Evolutionary conservation across 495 filamentous ascomycete genomes (phyloP).

Genomic region (Neurospora pannonica): DNA sequence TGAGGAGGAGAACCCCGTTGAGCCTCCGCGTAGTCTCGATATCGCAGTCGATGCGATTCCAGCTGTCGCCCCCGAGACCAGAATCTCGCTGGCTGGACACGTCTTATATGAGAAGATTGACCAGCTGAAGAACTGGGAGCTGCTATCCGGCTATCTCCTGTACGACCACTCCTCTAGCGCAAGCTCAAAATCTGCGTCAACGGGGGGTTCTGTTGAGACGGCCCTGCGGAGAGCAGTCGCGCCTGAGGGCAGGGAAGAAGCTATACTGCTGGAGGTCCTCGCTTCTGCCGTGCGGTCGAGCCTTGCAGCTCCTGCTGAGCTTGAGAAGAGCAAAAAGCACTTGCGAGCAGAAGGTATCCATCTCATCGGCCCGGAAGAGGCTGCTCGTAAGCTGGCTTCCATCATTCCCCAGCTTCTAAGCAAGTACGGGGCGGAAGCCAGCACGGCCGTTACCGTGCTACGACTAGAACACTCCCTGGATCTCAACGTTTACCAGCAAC

Average conservation of each 20-base stretch:
- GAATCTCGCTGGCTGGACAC: constrained; percentile 76
- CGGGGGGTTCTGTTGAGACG: constrained; percentile 36
- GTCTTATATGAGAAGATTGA: constrained; percentile 72
- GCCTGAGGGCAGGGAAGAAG: constrained; percentile 68
- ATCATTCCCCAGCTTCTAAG: constrained; percentile 78
- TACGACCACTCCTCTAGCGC: constrained; percentile 70
- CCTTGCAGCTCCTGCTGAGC: constrained; percentile 50
- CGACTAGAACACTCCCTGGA: constrained; percentile 82
- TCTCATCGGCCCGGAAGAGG: constrained; percentile 57
- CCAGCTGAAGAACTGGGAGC: constrained; percentile 78
- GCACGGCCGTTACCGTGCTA: constrained; percentile 74
- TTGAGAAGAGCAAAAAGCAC: constrained; percentile 54
- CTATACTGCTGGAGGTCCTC: constrained; percentile 77
- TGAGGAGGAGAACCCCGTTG: constrained; percentile 33
- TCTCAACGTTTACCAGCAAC: constrained; percentile 77
- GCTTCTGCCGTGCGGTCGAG: constrained; percentile 64
- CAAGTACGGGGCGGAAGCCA: constrained; percentile 84
- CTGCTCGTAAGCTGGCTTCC: constrained; percentile 61
- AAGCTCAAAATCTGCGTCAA: constrained; percentile 31
- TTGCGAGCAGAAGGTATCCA: constrained; percentile 42
- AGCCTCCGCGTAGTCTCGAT: constrained; percentile 32
- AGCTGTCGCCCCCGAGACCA: constrained; percentile 55
- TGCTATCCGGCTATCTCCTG: constrained; percentile 78
- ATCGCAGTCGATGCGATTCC: constrained; percentile 41
- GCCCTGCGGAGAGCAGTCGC: constrained; percentile 57